Conservation (phyloP, 106 monocot genomes). For the Platanthera guangdongensis region DNA sequence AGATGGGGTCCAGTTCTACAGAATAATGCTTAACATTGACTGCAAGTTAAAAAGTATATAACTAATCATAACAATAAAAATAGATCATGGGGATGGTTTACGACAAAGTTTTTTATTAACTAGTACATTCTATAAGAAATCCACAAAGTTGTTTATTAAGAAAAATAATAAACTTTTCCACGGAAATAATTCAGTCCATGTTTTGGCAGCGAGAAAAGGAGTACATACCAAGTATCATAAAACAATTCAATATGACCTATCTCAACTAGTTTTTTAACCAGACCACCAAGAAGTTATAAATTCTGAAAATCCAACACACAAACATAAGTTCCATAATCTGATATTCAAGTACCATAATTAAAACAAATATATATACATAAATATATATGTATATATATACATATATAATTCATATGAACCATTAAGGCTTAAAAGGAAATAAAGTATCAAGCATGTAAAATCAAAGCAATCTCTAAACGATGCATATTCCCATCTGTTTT, state of each 20-base stretch:
- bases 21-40: too few relatives aligned
- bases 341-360: neutral
- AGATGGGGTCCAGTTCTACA: too few relatives aligned
- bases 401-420: neutral
- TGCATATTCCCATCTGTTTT: neutral
- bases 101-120: too few relatives aligned
- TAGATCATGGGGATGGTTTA: too few relatives aligned
- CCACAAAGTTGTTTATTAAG: neutral
- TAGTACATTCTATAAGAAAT: neutral
- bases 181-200: neutral
- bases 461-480: neutral
- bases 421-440: neutral
- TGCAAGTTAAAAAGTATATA: too few relatives aligned
- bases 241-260: slow-evolving; percentile 48
- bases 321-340: neutral
- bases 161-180: neutral
- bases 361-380: neutral
- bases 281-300: slow-evolving; percentile 27
- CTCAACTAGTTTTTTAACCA: slow-evolving; percentile 48
- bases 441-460: neutral
- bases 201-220: neutral
- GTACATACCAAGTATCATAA: slow-evolving; percentile 70
- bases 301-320: slow-evolving; percentile 34
- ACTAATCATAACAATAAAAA: too few relatives aligned
- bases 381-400: neutral